Percentiles rank a stretch among this genome's conserved stretches.
phyloP scores from a whole-genome alignment of 2,329 filamentous ascomycete species.

The Claviceps capensis region DNA sequence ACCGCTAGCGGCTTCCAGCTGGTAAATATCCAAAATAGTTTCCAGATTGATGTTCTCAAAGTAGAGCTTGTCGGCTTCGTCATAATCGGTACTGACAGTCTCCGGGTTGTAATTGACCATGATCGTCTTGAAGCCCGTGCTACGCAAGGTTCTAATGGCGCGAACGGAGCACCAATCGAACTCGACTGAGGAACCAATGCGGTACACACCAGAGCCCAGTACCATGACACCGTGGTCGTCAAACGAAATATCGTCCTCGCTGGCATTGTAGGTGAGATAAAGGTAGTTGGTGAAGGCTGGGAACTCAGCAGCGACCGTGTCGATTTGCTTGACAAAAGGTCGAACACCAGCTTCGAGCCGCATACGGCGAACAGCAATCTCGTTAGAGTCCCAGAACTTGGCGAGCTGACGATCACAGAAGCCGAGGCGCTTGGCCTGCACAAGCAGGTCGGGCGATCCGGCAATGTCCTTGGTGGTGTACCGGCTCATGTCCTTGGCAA shows the following conservation, averaged over 20 bases:
- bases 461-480: constrained; percentile 53
- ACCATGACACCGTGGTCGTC: constrained; percentile 93
- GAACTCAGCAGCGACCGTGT: constrained; percentile 95
- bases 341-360: constrained; percentile 76
- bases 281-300: constrained; percentile 91
- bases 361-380: constrained; percentile 72
- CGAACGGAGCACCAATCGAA: constrained; percentile 99
- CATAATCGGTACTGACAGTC: constrained; percentile 80
- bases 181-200: constrained; percentile 94
- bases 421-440: constrained; percentile 81
- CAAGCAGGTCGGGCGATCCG: constrained; percentile 50
- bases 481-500: constrained; percentile 62
- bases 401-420: constrained; percentile 91
- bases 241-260: constrained; percentile 71
- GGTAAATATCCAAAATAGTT: constrained; percentile 85
- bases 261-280: constrained; percentile 90
- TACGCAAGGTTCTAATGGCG: constrained; percentile 78
- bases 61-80: constrained; percentile 87
- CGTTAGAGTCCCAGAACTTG: constrained; percentile 88
- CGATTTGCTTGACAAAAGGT: constrained; percentile 93
- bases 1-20: constrained; percentile 69
- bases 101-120: constrained; percentile 96
- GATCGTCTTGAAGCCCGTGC: constrained; percentile 78
- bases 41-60: constrained; percentile 93
- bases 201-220: constrained; percentile 86